phyloP scores from a whole-genome alignment of 306 rosid species.

The Gleditsia sinensis region DNA sequence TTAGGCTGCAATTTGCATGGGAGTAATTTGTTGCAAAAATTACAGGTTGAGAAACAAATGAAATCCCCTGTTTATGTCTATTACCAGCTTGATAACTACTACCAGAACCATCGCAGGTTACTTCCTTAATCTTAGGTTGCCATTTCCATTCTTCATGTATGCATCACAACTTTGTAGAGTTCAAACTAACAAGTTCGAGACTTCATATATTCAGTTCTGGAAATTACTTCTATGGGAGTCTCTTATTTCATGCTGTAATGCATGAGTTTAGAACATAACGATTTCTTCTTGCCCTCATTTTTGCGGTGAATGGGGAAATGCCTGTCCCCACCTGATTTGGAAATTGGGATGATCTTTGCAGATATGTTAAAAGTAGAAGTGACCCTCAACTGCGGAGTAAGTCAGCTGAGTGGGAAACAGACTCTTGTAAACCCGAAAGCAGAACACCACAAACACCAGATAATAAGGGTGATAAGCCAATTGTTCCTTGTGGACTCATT shows the following conservation, averaged over 20 bases:
- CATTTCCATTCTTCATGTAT: neutral
- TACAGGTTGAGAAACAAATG: slow-evolving; percentile 78
- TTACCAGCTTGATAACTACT: slow-evolving; percentile 78
- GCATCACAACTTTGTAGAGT: neutral
- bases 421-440: slow-evolving; percentile 56
- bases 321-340: slow-evolving; percentile 21
- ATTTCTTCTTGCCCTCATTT: neutral
- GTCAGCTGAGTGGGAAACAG: slow-evolving; percentile 34
- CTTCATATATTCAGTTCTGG: neutral
- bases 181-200: neutral
- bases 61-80: slow-evolving; percentile 72
- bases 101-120: slow-evolving; percentile 88
- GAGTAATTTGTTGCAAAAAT: slow-evolving; percentile 30
- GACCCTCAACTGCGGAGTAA: slow-evolving; percentile 56
- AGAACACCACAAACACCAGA: slow-evolving; percentile 4
- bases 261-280: neutral
- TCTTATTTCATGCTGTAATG: too few species aligned
- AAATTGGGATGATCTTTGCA: slow-evolving; percentile 38
- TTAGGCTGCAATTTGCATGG: neutral
- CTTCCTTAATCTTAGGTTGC: neutral
- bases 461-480: slow-evolving; percentile 24
- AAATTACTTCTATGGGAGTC: too few species aligned
- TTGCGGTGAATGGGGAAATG: slow-evolving; percentile 17
- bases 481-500: slow-evolving; percentile 88
- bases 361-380: slow-evolving; percentile 76